These are phyloP conservation scores for Yarrowia galli DNA, from an alignment of 1,139 yeast species.

Conservation along the genomic window DNA sequence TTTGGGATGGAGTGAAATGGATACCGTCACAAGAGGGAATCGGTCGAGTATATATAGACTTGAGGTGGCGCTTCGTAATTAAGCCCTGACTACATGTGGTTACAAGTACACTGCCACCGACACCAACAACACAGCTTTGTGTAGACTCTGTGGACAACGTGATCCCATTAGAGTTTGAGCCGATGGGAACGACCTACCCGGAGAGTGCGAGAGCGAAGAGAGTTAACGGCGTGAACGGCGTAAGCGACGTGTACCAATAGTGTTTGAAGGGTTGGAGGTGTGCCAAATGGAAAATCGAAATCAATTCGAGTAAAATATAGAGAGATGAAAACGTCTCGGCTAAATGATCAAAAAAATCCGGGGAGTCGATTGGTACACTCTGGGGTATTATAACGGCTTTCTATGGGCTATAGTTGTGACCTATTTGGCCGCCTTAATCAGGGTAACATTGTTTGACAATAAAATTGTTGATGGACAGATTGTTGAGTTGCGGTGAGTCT, in stretches of 20 bases:
- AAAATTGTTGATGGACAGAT: neutral
- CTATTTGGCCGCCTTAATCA: neutral
- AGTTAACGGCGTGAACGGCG: neutral
- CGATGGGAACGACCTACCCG: constrained; percentile 9
- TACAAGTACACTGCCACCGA: neutral
- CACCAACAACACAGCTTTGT: neutral
- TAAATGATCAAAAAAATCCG: too few relatives aligned
- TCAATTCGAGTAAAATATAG: neutral
- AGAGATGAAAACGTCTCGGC: neutral
- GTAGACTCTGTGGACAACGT: neutral
- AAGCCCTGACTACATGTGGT: neutral
- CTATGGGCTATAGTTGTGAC: too few relatives aligned
- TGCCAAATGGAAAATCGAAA: neutral
- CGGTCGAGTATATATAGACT: neutral
- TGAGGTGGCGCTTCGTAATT: neutral
- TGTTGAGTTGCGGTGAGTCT: too few relatives aligned
- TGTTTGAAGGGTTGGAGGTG: neutral
- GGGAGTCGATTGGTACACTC: too few relatives aligned
- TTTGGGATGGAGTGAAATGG: neutral
- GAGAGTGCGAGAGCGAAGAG: neutral
- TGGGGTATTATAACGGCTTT: too few relatives aligned
- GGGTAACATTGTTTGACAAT: neutral
- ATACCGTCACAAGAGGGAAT: neutral
- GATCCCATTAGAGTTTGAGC: neutral
- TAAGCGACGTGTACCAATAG: constrained; percentile 12